A percentile compares a stretch with the other conserved stretches of the same genome.
phyloP scores from a whole-genome alignment of 2,329 filamentous ascomycete species.

The Arthrobotrys pseudoclavata region DNA sequence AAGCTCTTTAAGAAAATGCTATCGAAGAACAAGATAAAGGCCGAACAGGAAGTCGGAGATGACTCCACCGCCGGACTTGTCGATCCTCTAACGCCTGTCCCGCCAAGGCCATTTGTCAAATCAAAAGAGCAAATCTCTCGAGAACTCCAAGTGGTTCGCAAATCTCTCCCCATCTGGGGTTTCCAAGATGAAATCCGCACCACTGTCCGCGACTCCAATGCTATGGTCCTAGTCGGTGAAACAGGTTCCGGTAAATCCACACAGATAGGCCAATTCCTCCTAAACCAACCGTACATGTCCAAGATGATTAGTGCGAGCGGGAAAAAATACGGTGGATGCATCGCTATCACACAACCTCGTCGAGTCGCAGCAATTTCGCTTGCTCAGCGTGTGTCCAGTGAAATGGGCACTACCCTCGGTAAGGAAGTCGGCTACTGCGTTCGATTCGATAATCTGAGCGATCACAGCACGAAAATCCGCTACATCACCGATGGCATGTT shows the following conservation, averaged over 20 bases:
- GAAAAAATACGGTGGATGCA: slow-evolving; percentile 77
- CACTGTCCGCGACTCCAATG: slow-evolving; percentile 75
- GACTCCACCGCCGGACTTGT: slow-evolving; percentile 51
- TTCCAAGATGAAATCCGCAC: slow-evolving; percentile 78
- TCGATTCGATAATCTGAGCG: slow-evolving; percentile 86
- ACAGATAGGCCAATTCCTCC: slow-evolving; percentile 91
- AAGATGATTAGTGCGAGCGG: slow-evolving; percentile 68
- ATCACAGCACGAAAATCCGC: slow-evolving; percentile 83
- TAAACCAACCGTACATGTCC: slow-evolving; percentile 82
- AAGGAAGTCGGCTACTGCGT: slow-evolving; percentile 84
- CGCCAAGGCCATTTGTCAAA: slow-evolving; percentile 32
- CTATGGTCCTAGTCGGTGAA: slow-evolving; percentile 89
- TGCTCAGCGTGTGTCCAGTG: slow-evolving; percentile 86
- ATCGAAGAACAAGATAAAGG: slow-evolving; percentile 25
- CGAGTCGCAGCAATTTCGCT: slow-evolving; percentile 93
- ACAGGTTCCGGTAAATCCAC: slow-evolving; percentile 98
- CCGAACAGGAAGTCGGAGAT: slow-evolving; percentile 46
- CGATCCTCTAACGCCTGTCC: slow-evolving; percentile 45
- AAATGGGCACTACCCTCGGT: slow-evolving; percentile 77
- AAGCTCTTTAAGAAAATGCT: slow-evolving; percentile 43
- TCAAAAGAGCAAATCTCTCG: slow-evolving; percentile 40
- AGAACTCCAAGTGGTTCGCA: slow-evolving; percentile 67
- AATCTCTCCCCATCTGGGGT: slow-evolving; percentile 83
- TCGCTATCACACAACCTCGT: slow-evolving; percentile 94
- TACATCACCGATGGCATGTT: slow-evolving; percentile 97